phyloP scores from a whole-genome alignment of 2,329 filamentous ascomycete species.

The Cladophialophora chaetospira region DNA sequence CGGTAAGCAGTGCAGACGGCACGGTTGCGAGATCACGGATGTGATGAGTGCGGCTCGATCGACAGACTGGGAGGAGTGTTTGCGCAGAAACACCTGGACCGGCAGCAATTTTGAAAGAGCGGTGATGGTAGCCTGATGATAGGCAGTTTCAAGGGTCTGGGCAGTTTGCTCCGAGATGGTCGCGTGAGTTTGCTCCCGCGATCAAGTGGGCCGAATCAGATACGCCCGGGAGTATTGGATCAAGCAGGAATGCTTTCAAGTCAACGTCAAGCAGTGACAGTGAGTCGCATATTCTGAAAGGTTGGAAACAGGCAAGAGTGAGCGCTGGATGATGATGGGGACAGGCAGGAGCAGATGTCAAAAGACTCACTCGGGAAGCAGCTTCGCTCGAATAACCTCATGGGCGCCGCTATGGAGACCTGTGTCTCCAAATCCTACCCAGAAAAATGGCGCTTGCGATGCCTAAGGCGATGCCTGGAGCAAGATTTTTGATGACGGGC shows the following conservation, averaged over 20 bases:
- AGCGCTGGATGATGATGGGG: background rate
- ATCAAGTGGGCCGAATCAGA: background rate
- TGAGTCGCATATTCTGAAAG: no score
- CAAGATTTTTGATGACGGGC: background rate
- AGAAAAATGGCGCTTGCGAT: constrained; percentile 8
- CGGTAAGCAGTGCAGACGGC: constrained; percentile 28
- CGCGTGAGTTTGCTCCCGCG: constrained; percentile 3
- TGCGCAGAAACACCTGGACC: no score
- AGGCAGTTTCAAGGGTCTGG: constrained; percentile 1
- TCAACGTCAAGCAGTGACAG: background rate
- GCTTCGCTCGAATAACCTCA: constrained; percentile 10
- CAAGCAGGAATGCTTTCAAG: background rate
- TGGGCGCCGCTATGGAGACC: constrained; percentile 3
- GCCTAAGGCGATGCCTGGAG: background rate
- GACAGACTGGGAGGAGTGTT: background rate
- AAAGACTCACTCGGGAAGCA: background rate
- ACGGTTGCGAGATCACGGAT: constrained; percentile 6
- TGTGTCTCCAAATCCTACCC: background rate
- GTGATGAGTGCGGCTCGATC: background rate
- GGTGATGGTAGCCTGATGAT: constrained; percentile 12
- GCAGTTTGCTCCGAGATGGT: background rate
- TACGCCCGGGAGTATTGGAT: background rate
- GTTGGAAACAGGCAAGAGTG: background rate
- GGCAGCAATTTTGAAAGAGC: constrained; percentile 6
- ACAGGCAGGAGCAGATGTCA: background rate